Percentiles rank a stretch among this genome's conserved stretches.
These are phyloP conservation scores for Herpetospermum pedunculosum DNA, from an alignment of 306 rosid species.

Conservation along the genomic window DNA sequence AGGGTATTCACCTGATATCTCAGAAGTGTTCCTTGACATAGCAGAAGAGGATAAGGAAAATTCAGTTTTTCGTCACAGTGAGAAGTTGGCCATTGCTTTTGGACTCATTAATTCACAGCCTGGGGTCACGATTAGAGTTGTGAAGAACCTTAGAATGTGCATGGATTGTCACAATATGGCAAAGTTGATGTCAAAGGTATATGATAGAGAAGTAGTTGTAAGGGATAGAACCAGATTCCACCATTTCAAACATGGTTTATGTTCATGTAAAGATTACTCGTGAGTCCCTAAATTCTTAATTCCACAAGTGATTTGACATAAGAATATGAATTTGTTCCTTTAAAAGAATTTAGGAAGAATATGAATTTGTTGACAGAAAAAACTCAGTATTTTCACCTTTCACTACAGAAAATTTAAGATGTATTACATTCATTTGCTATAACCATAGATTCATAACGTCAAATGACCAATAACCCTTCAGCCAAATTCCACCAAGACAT, in stretches of 20 bases:
- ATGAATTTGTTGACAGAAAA: background rate
- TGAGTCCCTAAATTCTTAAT: slow-evolving; percentile 8
- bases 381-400: background rate
- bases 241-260: slow-evolving; percentile 58
- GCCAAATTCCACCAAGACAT: background rate
- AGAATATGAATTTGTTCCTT: too few relatives aligned
- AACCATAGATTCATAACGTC: background rate
- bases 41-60: slow-evolving; percentile 82
- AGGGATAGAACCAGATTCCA: slow-evolving; percentile 73
- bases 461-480: background rate
- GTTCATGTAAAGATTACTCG: slow-evolving; percentile 77
- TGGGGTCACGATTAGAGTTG: slow-evolving; percentile 53
- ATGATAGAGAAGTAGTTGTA: slow-evolving; percentile 50
- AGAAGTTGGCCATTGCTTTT: slow-evolving; percentile 72
- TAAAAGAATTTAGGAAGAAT: too few relatives aligned
- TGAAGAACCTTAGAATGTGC: slow-evolving; percentile 88
- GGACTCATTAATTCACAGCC: slow-evolving; percentile 49
- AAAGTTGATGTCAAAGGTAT: slow-evolving; percentile 43
- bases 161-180: slow-evolving; percentile 77
- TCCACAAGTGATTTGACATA: too few relatives aligned
- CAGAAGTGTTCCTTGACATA: slow-evolving; percentile 80
- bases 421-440: background rate
- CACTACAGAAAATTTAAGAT: background rate
- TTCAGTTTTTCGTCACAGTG: slow-evolving; percentile 56
- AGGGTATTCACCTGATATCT: slow-evolving; percentile 66